Evolutionary conservation across 495 filamentous ascomycete species (phyloP).

Genomic region (Aspergillus avenaceus): DNA sequence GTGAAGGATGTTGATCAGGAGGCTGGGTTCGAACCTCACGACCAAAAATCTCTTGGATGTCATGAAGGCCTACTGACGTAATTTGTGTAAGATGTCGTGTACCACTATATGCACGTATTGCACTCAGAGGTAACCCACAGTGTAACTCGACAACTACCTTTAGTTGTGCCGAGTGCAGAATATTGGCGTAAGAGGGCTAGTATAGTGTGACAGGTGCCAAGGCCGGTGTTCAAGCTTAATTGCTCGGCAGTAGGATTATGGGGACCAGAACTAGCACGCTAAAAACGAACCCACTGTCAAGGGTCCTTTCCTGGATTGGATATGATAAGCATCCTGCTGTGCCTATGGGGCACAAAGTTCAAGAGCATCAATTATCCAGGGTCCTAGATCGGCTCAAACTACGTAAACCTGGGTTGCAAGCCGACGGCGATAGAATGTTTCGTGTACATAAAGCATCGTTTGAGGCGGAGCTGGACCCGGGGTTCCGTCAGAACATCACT

Average conservation of each 20-base stretch:
- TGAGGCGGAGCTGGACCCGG: neutral
- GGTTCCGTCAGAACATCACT: neutral
- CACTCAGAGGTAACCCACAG: too few species aligned
- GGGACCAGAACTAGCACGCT: neutral
- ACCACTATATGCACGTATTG: too few species aligned
- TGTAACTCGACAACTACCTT: too few species aligned
- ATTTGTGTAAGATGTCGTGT: too few species aligned
- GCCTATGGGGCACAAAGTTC: neutral
- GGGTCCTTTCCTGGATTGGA: neutral
- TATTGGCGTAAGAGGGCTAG: too few species aligned
- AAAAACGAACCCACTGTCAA: neutral
- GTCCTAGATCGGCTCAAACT: neutral
- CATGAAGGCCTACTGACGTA: too few species aligned
- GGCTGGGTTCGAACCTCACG: neutral
- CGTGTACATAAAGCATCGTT: neutral
- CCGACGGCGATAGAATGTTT: neutral
- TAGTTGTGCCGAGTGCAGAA: too few species aligned
- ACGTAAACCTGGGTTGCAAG: neutral
- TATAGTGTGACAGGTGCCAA: neutral
- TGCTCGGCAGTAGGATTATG: conserved; percentile 4
- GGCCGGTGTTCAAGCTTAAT: conserved; percentile 12
- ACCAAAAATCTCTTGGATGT: too few species aligned
- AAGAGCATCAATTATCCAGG: neutral
- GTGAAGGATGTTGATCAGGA: neutral
- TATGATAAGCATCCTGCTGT: neutral